Base-by-base conservation (phyloP, 2,329 filamentous ascomycete genomes). In the Sporothrix schenckii region DNA sequence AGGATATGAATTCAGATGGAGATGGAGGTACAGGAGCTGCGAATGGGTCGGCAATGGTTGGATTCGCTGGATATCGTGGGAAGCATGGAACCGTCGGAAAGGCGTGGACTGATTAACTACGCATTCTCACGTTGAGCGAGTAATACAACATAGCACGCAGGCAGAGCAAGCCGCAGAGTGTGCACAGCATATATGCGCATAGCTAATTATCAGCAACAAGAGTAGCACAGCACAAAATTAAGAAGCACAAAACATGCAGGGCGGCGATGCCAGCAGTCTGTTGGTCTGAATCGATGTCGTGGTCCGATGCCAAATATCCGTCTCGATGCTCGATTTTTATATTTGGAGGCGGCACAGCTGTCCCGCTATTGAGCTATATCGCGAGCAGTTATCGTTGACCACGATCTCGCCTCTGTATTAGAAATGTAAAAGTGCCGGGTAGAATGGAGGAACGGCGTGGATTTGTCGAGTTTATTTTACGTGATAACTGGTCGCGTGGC, bases 401-500 rank as follows among this genome's bases (percentile, higher is more conserved):
- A 34, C 5, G 34, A 34, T 34, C 34, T 27, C 21, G 21, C n/a
- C 21, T 27, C 5, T 54, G 7, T 9, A 24, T 3, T 4, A 19
- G 19, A 34, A 56, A 10, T 34, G 53, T 39, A 5, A 21, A 21
- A 24, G 4, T 13, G 50, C 24, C 6, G 14, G 44, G 21, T 11
- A 5, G 53, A 30, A 9, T 34, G 16, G 27, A 34, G 14, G 44
- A 34, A n/a, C n/a, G 53, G 27, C 7, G 34, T 9, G 34, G 34
- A 34, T 7, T 9, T 7, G 53, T 34, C 53, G 10, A 61, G 56
- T 61, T 24, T 44, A 61, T 61, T 61, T 61, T 61, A 41, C 56
- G 34, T 63, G 58, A 63, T 63, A 63, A 27, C 39, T 44, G 58
- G 58, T 63, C 39, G 58, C 58, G 58, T 63, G 58, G 30, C 19